Conservation (phyloP, 2,329 filamentous ascomycete species). For the Neonectria magnoliae region DNA sequence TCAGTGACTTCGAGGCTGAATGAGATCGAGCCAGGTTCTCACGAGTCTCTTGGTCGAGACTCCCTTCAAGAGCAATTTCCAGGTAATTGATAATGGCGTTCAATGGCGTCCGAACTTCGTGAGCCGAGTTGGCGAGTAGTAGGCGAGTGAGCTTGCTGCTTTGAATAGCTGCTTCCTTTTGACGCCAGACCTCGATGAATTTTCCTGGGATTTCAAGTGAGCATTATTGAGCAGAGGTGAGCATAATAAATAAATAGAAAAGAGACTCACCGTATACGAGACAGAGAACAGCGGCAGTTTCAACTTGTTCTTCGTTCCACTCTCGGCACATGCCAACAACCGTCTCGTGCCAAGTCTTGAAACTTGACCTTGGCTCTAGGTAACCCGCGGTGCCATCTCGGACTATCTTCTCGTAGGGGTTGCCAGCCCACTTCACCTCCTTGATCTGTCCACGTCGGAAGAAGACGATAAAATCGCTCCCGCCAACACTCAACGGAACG, state of each 20-base stretch:
- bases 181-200: conserved; percentile 93
- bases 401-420: conserved; percentile 82
- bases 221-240: background rate
- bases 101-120: conserved; percentile 89
- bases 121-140: conserved; percentile 86
- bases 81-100: conserved; percentile 97
- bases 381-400: conserved; percentile 78
- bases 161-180: conserved; percentile 86
- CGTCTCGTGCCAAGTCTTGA: conserved; percentile 83
- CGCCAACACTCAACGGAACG: conserved; percentile 80
- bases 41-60: conserved; percentile 81
- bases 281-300: conserved; percentile 88
- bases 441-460: conserved; percentile 81
- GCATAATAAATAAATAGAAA: background rate
- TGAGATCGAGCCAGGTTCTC: conserved; percentile 88
- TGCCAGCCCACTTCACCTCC: conserved; percentile 87
- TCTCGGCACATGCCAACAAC: conserved; percentile 85
- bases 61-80: conserved; percentile 87
- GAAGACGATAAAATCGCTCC: conserved; percentile 89
- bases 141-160: conserved; percentile 83
- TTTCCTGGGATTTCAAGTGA: conserved; percentile 53
- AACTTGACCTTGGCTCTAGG: conserved; percentile 81
- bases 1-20: conserved; percentile 89
- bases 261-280: conserved; percentile 78
- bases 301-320: conserved; percentile 89